phyloP scores from a whole-genome alignment of 768 basidiomycete species.

The Suillus alpinus region DNA sequence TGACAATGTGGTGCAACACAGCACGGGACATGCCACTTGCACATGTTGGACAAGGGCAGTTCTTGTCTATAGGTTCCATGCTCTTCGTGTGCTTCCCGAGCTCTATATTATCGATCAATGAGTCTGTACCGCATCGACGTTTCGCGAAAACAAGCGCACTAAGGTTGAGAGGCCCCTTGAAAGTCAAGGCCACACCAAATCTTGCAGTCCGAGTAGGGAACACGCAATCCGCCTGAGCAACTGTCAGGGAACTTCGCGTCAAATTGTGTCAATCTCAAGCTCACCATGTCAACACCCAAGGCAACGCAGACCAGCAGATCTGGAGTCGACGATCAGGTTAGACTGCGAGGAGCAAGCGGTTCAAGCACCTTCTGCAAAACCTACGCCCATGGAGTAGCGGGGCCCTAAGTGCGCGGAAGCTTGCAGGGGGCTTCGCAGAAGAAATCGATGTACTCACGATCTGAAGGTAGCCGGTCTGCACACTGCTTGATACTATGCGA shows the following conservation, averaged over 20 bases:
- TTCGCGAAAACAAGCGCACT: constrained; percentile 37
- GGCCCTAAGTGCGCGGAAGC: constrained; percentile 51
- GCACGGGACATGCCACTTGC: constrained; percentile 63
- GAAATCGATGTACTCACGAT: constrained; percentile 47
- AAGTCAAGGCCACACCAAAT: constrained; percentile 87
- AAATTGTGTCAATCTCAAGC: constrained; percentile 10
- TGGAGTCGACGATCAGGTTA: constrained; percentile 21
- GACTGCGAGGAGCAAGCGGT: neutral
- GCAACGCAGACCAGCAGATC: constrained; percentile 90
- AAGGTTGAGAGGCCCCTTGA: constrained; percentile 78
- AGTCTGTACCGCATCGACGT: constrained; percentile 7
- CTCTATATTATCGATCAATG: constrained; percentile 17
- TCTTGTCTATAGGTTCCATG: constrained; percentile 67
- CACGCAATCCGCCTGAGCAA: constrained; percentile 79
- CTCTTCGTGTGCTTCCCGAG: constrained; percentile 70
- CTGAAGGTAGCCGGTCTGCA: constrained; percentile 71
- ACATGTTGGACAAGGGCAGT: constrained; percentile 89
- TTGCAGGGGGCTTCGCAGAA: neutral
- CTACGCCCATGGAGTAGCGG: constrained; percentile 90
- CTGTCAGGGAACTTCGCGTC: neutral
- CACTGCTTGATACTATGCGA: constrained; percentile 73
- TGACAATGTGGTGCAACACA: constrained; percentile 69
- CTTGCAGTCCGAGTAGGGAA: constrained; percentile 91
- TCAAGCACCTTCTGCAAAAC: constrained; percentile 79
- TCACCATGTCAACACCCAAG: constrained; percentile 89